Evolutionary conservation across 164 flowering plant species (phyloP).

Genomic region (Tetracentron sinense): DNA sequence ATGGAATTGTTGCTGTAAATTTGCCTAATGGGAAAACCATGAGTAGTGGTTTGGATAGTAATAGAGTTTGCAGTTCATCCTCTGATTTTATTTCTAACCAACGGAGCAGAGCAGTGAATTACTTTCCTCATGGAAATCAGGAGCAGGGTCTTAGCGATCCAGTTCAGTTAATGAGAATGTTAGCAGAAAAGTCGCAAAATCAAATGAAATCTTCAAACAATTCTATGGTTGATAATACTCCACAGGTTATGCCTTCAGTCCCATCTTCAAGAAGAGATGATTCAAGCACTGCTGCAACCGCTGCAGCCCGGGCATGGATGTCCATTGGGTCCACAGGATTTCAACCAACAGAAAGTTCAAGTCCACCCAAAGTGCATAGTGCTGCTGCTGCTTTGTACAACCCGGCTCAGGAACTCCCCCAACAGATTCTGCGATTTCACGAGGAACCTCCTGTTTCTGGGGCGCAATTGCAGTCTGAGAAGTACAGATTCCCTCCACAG

Average conservation of each 20-base stretch:
- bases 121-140: slow-evolving; percentile 32
- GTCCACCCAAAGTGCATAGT: slow-evolving; percentile 37
- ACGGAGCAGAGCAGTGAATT: slow-evolving; percentile 26
- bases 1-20: slow-evolving; percentile 34
- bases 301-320: slow-evolving; percentile 84
- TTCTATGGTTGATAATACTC: slow-evolving; percentile 19
- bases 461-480: slow-evolving; percentile 36
- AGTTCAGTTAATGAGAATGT: slow-evolving; percentile 58
- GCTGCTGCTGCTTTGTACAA: slow-evolving; percentile 56
- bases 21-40: slow-evolving; percentile 41
- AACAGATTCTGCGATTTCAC: slow-evolving; percentile 29
- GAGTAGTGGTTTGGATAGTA: slow-evolving; percentile 22
- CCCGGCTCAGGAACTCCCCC: slow-evolving; percentile 38
- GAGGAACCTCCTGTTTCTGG: slow-evolving; percentile 39
- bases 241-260: slow-evolving; percentile 26
- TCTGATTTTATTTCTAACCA: slow-evolving; percentile 28
- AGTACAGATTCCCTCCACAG: slow-evolving; percentile 36
- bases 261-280: slow-evolving; percentile 49
- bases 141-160: slow-evolving; percentile 68
- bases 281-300: slow-evolving; percentile 44
- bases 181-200: slow-evolving; percentile 49
- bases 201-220: slow-evolving; percentile 39
- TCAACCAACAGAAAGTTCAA: slow-evolving; percentile 36
- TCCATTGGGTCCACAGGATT: slow-evolving; percentile 54
- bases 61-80: slow-evolving; percentile 18